These are phyloP conservation scores for Fusarium sp. DNA, from an alignment of 2,329 filamentous ascomycete species.

Conservation along the genomic window DNA sequence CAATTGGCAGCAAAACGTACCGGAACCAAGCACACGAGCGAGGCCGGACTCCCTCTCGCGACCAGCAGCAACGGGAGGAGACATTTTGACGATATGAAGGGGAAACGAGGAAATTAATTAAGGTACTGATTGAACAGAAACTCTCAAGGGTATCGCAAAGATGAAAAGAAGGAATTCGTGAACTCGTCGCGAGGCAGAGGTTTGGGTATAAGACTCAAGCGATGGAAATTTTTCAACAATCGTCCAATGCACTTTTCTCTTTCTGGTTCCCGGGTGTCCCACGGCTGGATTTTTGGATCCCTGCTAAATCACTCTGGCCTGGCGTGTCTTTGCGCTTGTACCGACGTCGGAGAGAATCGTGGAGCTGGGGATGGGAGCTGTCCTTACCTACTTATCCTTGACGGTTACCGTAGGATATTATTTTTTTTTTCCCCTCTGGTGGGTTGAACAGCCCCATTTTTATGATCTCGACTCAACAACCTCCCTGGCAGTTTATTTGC, in stretches of 20 bases:
- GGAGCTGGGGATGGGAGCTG: slow-evolving; percentile 25
- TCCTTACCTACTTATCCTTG: neutral
- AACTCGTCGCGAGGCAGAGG: slow-evolving; percentile 31
- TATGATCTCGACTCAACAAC: slow-evolving; percentile 4
- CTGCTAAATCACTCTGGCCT: slow-evolving; percentile 35
- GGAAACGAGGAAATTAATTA: neutral
- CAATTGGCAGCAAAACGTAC: slow-evolving; percentile 61
- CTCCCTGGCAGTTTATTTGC: neutral
- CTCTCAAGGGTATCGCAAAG: slow-evolving; percentile 16
- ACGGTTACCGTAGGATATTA: neutral
- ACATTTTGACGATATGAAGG: slow-evolving; percentile 61
- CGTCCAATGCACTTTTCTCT: slow-evolving; percentile 35
- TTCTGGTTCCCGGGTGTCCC: slow-evolving; percentile 27
- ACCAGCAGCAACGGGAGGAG: slow-evolving; percentile 63
- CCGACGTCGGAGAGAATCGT: slow-evolving; percentile 45
- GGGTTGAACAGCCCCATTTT: slow-evolving; percentile 1
- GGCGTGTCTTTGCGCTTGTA: slow-evolving; percentile 30
- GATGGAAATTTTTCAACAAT: slow-evolving; percentile 47
- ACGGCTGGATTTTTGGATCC: slow-evolving; percentile 31
- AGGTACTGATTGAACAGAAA: slow-evolving; percentile 8
- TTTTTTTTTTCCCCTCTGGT: slow-evolving; percentile 31
- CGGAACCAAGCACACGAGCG: slow-evolving; percentile 91
- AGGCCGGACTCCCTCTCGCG: slow-evolving; percentile 85
- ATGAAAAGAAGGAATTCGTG: slow-evolving; percentile 17
- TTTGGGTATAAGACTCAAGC: slow-evolving; percentile 25